Percentiles rank a stretch among this genome's conserved stretches.
Evolutionary conservation across 192 early-diverging fungal species (phyloP).

Genomic region (Backusella australiensis): DNA sequence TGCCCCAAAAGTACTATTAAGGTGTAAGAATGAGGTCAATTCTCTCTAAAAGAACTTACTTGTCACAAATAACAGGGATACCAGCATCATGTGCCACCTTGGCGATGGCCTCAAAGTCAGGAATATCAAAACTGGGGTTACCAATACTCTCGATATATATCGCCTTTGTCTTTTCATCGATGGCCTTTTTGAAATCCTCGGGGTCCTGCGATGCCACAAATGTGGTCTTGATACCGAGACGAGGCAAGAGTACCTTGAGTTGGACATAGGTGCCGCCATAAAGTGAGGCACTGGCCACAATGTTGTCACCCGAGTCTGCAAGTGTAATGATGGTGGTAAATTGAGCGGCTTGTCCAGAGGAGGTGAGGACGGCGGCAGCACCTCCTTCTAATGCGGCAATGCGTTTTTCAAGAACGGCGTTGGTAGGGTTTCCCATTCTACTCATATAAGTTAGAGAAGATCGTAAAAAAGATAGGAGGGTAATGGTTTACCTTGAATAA

Average conservation of each 20-base stretch:
- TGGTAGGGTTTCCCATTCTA: conserved; percentile 71
- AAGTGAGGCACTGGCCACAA: conserved; percentile 76
- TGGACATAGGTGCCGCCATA: conserved; percentile 82
- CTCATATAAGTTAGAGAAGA: background rate
- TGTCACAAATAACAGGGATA: conserved; percentile 90
- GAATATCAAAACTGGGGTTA: conserved; percentile 88
- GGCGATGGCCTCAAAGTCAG: conserved; percentile 81
- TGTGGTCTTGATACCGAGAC: conserved; percentile 79
- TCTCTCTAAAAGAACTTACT: conserved; percentile 33
- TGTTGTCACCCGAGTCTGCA: conserved; percentile 81
- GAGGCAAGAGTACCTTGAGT: conserved; percentile 81
- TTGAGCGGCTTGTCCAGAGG: conserved; percentile 63
- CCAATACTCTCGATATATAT: conserved; percentile 90
- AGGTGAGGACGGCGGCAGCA: conserved; percentile 56
- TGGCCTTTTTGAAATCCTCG: conserved; percentile 68
- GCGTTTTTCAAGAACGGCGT: conserved; percentile 86
- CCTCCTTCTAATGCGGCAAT: conserved; percentile 91
- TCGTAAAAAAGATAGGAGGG: too few species aligned
- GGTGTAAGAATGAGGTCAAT: too few species aligned
- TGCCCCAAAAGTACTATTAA: conserved; percentile 77
- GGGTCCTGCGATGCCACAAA: conserved; percentile 75
- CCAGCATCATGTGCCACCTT: conserved; percentile 77
- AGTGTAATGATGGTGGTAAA: conserved; percentile 78
- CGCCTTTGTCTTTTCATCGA: conserved; percentile 89
- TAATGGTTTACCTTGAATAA: conserved; percentile 65